Base-by-base conservation (phyloP, 805 yeast species). In the Teunomyces lycoperdinae region DNA sequence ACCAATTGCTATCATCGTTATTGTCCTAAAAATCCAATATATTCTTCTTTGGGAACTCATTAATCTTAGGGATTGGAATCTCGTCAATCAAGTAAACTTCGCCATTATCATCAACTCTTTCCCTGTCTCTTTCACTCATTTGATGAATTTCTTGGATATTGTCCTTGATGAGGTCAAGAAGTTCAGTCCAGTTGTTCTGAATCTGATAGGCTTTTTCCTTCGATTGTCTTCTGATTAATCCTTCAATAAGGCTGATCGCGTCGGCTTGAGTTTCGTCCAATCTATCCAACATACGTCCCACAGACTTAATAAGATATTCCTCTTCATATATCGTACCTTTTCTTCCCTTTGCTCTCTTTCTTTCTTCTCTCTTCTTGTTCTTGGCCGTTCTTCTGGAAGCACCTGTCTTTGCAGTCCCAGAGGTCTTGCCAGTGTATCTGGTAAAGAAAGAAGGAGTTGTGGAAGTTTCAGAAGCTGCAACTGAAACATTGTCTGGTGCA, bases 291-390 rank as follows among this genome's bases (percentile, higher is more conserved):
- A 94, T 76, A 62, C 99, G 82, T 3, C 96, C 94, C 49, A 89
- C 83, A 3, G 97, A 91, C 56, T 81, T 82, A 42, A 94, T 84
- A 48, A 94, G 78, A 65, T 94, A 94, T 64, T 94, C 98, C 64
- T 94, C 99, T 66, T 94, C 99, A 61, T 94, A 94, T 16, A 94
- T 87, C 5, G 97, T 92, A 42, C 98, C 98, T 71, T 94, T 94
- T 74, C 95, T 89, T 50, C 99, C 99, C 58, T 96, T 82, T 2
- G 99, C 99, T 50, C 83, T 80, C 71, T 94, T 94, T 59, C 99
- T 81, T 63, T 92, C 99, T 67, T 92, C 97, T 55, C 99, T 81
- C 64, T 96, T 87, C 55, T 84, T 81, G 67, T 94, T 94, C 70
- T 94, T 94, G 5, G 95, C 80, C 0, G 99, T 91, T 60, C 86